phyloP scores from a whole-genome alignment of 352 stramenopile genomes.

The Phytophthora macrochlamydospora region DNA sequence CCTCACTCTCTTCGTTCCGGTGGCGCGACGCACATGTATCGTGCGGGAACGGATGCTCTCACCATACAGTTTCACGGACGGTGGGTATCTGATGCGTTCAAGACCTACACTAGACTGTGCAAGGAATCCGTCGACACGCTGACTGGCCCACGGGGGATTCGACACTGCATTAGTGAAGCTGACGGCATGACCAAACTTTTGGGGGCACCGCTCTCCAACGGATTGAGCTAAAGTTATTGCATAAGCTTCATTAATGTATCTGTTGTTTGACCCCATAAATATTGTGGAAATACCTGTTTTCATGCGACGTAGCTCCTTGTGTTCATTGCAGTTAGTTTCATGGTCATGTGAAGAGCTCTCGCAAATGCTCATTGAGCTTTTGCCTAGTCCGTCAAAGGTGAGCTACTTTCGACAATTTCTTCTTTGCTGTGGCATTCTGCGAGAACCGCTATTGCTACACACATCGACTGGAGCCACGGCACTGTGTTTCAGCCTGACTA shows the following conservation, averaged over 20 bases:
- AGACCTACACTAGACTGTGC: constrained; percentile 21
- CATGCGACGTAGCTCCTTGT: too few relatives aligned
- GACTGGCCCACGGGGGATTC: constrained; percentile 8
- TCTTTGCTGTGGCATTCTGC: too few relatives aligned
- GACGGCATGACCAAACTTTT: constrained; percentile 7
- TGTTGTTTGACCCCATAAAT: constrained; percentile 5
- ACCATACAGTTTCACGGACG: constrained; percentile 21
- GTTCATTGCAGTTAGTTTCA: too few relatives aligned
- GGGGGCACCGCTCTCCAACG: constrained; percentile 17
- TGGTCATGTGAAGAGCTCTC: too few relatives aligned
- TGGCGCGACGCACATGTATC: constrained; percentile 18
- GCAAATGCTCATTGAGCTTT: too few relatives aligned
- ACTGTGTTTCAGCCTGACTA: too few relatives aligned
- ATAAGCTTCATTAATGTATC: constrained; percentile 9
- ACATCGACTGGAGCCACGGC: too few relatives aligned
- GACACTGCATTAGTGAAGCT: constrained; percentile 12
- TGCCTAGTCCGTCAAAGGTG: too few relatives aligned
- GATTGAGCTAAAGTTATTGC: constrained; percentile 14
- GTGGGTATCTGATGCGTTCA: constrained; percentile 15
- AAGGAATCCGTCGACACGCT: constrained; percentile 12
- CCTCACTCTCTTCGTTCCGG: constrained; percentile 13
- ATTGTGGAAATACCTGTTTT: neutral
- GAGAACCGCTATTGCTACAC: too few relatives aligned
- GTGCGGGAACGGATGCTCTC: constrained; percentile 8
- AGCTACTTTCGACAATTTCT: too few relatives aligned